A percentile compares a stretch with the other conserved stretches of the same genome.
These are phyloP conservation scores for Geum urbanum DNA, from an alignment of 306 rosid genomes.

Conservation along the genomic window DNA sequence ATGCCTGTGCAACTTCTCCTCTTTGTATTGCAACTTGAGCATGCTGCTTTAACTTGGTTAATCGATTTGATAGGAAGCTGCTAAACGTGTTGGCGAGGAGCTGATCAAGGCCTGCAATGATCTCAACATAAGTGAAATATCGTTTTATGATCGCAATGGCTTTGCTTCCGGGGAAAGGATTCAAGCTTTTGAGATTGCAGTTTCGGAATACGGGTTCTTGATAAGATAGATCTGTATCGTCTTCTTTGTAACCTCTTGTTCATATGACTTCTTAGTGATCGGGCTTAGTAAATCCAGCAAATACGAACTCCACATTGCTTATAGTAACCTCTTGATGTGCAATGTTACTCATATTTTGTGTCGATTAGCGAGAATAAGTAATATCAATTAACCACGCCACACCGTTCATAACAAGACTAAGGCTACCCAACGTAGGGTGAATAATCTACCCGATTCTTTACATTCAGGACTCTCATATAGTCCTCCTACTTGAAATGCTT, in stretches of 20 bases:
- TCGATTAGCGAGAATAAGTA: background rate
- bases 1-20: background rate
- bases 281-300: background rate
- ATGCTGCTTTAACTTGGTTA: background rate
- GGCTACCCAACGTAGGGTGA: background rate
- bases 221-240: slow-evolving; percentile 32
- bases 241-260: background rate
- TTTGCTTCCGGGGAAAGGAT: slow-evolving; percentile 55
- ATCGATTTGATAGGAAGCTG: slow-evolving; percentile 56
- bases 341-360: background rate
- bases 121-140: slow-evolving; percentile 63
- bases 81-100: slow-evolving; percentile 71
- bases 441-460: slow-evolving; percentile 11
- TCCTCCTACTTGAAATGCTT: background rate
- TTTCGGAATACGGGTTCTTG: slow-evolving; percentile 67
- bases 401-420: background rate
- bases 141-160: slow-evolving; percentile 75
- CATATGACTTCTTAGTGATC: no score
- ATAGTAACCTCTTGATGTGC: background rate
- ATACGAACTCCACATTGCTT: background rate
- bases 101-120: slow-evolving; percentile 62
- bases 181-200: slow-evolving; percentile 65
- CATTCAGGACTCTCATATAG: background rate
- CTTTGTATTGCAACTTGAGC: background rate
- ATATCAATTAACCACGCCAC: background rate